phyloP scores from a whole-genome alignment of 345 rosid genomes.

The Hypericum perforatum region DNA sequence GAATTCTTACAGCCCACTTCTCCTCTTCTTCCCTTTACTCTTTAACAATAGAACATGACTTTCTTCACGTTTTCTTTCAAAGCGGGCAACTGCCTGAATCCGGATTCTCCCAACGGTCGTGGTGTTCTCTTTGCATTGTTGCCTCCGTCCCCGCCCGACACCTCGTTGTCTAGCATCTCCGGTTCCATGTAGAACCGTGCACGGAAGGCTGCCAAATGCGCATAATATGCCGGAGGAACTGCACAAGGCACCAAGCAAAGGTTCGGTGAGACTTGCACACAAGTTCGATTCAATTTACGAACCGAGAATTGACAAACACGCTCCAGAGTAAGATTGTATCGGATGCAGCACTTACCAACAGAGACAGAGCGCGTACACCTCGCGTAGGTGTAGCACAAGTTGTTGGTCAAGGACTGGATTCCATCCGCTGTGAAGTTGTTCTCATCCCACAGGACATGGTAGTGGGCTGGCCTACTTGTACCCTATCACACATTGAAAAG shows the following conservation, averaged over 20 bases:
- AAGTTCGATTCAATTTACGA: not conserved
- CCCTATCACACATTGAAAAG: constrained; percentile 40
- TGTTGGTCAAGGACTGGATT: constrained; percentile 89
- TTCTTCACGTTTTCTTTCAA: constrained; percentile 97
- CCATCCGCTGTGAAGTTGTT: constrained; percentile 96
- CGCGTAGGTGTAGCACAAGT: constrained; percentile 93
- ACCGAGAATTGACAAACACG: not conserved
- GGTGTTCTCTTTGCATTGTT: constrained; percentile 24
- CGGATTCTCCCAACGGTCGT: constrained; percentile 38
- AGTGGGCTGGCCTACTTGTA: constrained; percentile 97
- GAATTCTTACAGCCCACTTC: constrained; percentile 9
- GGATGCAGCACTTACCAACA: constrained; percentile 42
- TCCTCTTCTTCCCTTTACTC: constrained; percentile 1
- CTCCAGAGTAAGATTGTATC: not conserved
- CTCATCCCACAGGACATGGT: constrained; percentile 99
- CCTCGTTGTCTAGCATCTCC: constrained; percentile 69
- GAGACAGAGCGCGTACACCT: constrained; percentile 96
- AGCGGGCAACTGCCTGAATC: constrained; percentile 81
- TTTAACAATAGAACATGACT: constrained; percentile 90
- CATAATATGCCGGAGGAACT: constrained; percentile 98
- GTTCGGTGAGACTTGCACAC: not conserved
- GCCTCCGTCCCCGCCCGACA: constrained; percentile 26
- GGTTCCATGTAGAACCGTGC: constrained; percentile 98
- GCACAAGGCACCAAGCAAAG: constrained; percentile 11
- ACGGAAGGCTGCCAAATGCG: constrained; percentile 94